These are phyloP conservation scores for Metarhizium anisopliae DNA, from an alignment of 2,329 filamentous ascomycete species.

Conservation along the genomic window DNA sequence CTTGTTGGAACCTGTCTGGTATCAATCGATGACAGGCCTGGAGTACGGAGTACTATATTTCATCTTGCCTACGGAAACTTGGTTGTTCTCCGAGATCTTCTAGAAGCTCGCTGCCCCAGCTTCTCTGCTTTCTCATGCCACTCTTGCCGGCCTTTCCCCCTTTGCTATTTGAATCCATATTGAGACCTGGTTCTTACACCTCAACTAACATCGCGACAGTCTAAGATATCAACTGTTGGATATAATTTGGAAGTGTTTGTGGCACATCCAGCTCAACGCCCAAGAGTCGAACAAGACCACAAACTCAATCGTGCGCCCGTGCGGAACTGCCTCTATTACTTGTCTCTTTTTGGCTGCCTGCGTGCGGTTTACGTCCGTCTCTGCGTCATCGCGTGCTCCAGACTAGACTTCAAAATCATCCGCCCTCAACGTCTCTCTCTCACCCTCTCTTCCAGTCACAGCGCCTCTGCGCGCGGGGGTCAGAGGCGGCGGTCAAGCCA, in stretches of 20 bases:
- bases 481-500: not conserved
- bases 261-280: slow-evolving; percentile 1
- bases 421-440: not conserved
- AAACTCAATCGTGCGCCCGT: slow-evolving; percentile 2
- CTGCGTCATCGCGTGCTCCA: not conserved
- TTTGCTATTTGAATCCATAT: not conserved
- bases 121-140: slow-evolving; percentile 7
- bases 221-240: not conserved
- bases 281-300: not conserved
- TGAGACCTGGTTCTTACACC: not conserved
- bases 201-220: not conserved
- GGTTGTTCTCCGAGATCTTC: slow-evolving; percentile 20
- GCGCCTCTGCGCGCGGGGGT: slow-evolving; percentile 1
- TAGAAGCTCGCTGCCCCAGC: slow-evolving; percentile 16
- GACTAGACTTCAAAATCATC: not conserved
- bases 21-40: not conserved
- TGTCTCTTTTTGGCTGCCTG: not conserved
- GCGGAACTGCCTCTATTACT: not conserved
- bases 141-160: slow-evolving; percentile 5
- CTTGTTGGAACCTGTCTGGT: not conserved
- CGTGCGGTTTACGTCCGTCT: not conserved
- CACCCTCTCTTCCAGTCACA: not conserved
- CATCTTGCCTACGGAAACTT: not conserved
- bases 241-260: slow-evolving; percentile 1
- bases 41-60: not conserved